phyloP scores from a whole-genome alignment of 257 asterid species.

The Paraleonurus japonicus region DNA sequence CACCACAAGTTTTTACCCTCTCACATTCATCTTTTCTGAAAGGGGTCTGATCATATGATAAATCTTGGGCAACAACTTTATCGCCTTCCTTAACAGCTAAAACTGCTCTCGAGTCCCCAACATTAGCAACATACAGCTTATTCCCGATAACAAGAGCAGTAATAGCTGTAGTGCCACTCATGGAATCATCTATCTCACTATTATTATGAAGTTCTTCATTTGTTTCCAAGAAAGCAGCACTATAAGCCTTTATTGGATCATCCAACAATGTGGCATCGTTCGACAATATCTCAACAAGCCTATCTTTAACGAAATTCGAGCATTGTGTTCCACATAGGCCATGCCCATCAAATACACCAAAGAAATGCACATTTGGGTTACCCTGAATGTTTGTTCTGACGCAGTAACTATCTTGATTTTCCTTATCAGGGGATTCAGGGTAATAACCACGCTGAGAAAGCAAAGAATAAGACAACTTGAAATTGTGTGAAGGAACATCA shows the following conservation, averaged over 20 bases:
- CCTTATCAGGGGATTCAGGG: slow-evolving; percentile 88
- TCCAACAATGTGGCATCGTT: slow-evolving; percentile 61
- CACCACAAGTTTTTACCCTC: slow-evolving; percentile 87
- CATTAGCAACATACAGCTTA: slow-evolving; percentile 84
- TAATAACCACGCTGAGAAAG: slow-evolving; percentile 77
- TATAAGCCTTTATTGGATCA: slow-evolving; percentile 81
- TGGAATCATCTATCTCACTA: slow-evolving; percentile 78
- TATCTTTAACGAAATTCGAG: slow-evolving; percentile 69
- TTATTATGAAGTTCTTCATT: slow-evolving; percentile 73
- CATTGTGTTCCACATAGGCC: slow-evolving; percentile 80
- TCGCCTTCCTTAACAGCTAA: slow-evolving; percentile 78
- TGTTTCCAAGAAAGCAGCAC: slow-evolving; percentile 59
- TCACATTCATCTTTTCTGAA: slow-evolving; percentile 93
- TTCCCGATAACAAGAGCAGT: slow-evolving; percentile 74
- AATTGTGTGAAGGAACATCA: slow-evolving; percentile 76
- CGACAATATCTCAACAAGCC: slow-evolving; percentile 64
- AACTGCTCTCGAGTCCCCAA: slow-evolving; percentile 91
- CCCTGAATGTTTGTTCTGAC: slow-evolving; percentile 63
- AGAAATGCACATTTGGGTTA: slow-evolving; percentile 88
- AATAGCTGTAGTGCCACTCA: slow-evolving; percentile 98
- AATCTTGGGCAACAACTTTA: slow-evolving; percentile 56
- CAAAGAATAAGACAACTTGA: slow-evolving; percentile 62
- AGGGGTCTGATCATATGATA: slow-evolving; percentile 89
- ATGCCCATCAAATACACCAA: slow-evolving; percentile 97
- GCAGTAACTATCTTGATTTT: slow-evolving; percentile 83